These are phyloP conservation scores for Neobulgaria alba DNA, from an alignment of 2,329 filamentous ascomycete species.

Conservation along the genomic window DNA sequence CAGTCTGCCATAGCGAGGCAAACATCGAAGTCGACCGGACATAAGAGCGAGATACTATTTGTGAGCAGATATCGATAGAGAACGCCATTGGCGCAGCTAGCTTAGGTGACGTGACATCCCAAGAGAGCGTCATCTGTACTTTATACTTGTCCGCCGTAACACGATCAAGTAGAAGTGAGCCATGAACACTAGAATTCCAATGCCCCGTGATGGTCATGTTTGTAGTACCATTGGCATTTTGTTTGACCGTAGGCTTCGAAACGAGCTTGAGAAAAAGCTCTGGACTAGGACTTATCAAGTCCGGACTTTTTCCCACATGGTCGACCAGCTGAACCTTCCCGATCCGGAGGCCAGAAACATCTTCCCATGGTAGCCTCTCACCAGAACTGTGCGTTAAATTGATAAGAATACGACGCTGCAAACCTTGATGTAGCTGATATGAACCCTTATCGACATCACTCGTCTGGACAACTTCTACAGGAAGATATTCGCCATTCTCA, in stretches of 20 bases:
- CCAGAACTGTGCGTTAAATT: slow-evolving; percentile 88
- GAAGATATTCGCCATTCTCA: slow-evolving; percentile 82
- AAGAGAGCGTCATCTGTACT: slow-evolving; percentile 78
- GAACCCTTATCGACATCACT: slow-evolving; percentile 79
- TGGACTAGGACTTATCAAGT: slow-evolving; percentile 61
- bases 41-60: slow-evolving; percentile 77
- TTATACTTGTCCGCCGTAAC: slow-evolving; percentile 88
- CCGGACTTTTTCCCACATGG: slow-evolving; percentile 73
- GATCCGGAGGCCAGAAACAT: slow-evolving; percentile 67
- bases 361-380: slow-evolving; percentile 80
- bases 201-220: slow-evolving; percentile 82
- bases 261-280: slow-evolving; percentile 73
- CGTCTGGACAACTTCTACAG: slow-evolving; percentile 85
- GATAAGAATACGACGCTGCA: slow-evolving; percentile 81
- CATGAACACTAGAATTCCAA: slow-evolving; percentile 93
- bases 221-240: slow-evolving; percentile 83
- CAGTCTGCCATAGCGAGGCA: slow-evolving; percentile 75
- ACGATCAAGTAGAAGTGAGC: slow-evolving; percentile 85
- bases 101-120: slow-evolving; percentile 77
- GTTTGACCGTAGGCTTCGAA: slow-evolving; percentile 67
- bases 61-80: slow-evolving; percentile 68
- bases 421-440: slow-evolving; percentile 89
- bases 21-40: slow-evolving; percentile 82
- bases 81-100: slow-evolving; percentile 86
- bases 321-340: slow-evolving; percentile 79